phyloP scores from a whole-genome alignment of 78 protist species.

The Creolimax fragrantissima region DNA sequence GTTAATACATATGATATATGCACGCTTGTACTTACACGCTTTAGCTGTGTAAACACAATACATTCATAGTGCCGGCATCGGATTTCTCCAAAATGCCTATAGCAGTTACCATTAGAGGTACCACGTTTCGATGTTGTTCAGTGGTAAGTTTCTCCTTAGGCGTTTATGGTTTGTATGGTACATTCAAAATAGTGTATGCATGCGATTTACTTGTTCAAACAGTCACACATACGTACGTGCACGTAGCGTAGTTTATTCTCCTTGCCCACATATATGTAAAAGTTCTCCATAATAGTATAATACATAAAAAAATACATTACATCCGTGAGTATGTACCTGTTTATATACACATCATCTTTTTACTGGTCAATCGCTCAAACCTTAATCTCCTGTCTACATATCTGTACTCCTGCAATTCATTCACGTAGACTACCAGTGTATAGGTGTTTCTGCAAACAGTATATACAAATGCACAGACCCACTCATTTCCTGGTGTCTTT shows the following conservation, averaged over 20 bases:
- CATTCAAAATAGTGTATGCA: too few relatives aligned
- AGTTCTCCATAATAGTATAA: too few relatives aligned
- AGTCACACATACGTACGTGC: too few relatives aligned
- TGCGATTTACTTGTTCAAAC: too few relatives aligned
- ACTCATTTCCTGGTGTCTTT: too few relatives aligned
- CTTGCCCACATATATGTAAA: too few relatives aligned
- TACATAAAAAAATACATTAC: too few relatives aligned
- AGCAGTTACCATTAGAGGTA: background rate
- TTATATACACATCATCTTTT: background rate
- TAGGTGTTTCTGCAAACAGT: too few relatives aligned
- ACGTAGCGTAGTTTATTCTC: too few relatives aligned
- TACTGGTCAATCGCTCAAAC: background rate
- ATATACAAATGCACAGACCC: too few relatives aligned
- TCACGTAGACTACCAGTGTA: background rate
- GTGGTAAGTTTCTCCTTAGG: background rate
- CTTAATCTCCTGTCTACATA: background rate
- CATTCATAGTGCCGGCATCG: background rate
- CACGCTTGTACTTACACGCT: background rate
- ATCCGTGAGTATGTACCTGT: background rate
- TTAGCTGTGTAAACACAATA: background rate
- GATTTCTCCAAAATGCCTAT: background rate
- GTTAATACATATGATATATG: background rate
- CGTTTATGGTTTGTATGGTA: too few relatives aligned
- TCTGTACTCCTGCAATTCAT: background rate
- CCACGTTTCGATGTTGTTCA: background rate